A percentile compares a stretch with the other conserved stretches of the same genome.
Evolutionary conservation across 2,329 filamentous ascomycete genomes (phyloP).

Genomic region (Berkeleyomyces basicola): DNA sequence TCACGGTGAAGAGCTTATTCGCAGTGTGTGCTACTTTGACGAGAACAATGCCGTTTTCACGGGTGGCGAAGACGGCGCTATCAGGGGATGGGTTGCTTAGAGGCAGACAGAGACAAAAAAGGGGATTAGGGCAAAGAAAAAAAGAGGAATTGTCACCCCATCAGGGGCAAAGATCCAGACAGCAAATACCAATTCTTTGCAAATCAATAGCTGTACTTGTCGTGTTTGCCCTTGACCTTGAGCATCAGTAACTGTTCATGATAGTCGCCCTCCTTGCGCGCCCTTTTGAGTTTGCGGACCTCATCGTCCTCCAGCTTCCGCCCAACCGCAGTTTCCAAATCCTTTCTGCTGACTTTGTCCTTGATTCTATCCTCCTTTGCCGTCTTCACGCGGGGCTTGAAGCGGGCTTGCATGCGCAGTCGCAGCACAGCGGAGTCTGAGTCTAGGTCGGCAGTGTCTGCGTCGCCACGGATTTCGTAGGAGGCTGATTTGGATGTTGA

Average conservation of each 20-base stretch:
- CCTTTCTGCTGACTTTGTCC: slow-evolving; percentile 71
- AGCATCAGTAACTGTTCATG: slow-evolving; percentile 74
- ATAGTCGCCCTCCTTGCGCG: slow-evolving; percentile 73
- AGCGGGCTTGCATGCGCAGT: slow-evolving; percentile 86
- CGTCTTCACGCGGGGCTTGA: slow-evolving; percentile 63
- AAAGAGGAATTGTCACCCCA: background rate
- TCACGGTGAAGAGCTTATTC: slow-evolving; percentile 47
- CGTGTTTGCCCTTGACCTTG: slow-evolving; percentile 84
- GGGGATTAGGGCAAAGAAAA: slow-evolving; percentile 1
- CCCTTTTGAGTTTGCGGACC: slow-evolving; percentile 65
- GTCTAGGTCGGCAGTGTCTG: slow-evolving; percentile 36
- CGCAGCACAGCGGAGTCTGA: slow-evolving; percentile 56
- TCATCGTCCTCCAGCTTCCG: slow-evolving; percentile 68
- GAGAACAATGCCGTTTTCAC: slow-evolving; percentile 41
- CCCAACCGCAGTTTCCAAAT: slow-evolving; percentile 69
- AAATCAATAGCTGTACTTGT: slow-evolving; percentile 45
- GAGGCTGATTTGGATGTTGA: slow-evolving; percentile 31
- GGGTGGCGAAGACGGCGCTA: slow-evolving; percentile 39
- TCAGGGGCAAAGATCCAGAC: background rate
- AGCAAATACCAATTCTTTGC: background rate
- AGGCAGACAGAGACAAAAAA: background rate
- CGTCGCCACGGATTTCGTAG: slow-evolving; percentile 62
- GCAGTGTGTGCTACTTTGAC: slow-evolving; percentile 47
- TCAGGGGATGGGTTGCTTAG: slow-evolving; percentile 35
- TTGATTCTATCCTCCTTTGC: slow-evolving; percentile 68